Conservation (phyloP, 164 flowering plant genomes). For the Piper betle region DNA sequence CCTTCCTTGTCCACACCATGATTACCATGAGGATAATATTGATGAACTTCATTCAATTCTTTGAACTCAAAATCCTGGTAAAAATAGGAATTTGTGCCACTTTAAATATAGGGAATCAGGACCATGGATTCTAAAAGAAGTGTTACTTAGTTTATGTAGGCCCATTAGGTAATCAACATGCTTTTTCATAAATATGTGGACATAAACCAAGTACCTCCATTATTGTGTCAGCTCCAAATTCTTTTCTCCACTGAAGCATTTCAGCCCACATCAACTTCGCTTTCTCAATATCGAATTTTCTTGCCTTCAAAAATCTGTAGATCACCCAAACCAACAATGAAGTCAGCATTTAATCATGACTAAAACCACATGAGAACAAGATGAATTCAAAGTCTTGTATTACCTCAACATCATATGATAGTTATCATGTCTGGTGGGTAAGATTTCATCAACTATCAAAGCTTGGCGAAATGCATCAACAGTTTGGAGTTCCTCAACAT, state of each 20-base stretch:
- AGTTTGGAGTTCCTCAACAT: constrained; percentile 75
- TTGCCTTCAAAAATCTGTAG: constrained; percentile 67
- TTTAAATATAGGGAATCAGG: background rate
- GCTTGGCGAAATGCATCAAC: constrained; percentile 92
- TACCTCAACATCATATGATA: constrained; percentile 86
- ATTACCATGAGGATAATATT: constrained; percentile 66
- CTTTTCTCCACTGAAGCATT: constrained; percentile 82
- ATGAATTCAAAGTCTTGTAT: background rate
- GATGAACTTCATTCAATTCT: constrained; percentile 50
- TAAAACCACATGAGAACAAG: background rate
- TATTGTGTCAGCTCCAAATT: constrained; percentile 62
- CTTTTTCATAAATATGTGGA: background rate
- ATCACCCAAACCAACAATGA: background rate
- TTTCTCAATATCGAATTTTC: constrained; percentile 64
- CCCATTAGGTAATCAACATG: background rate
- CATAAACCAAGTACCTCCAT: constrained; percentile 31
- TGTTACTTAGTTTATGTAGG: background rate
- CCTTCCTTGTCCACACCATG: constrained; percentile 81
- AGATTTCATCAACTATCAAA: constrained; percentile 75
- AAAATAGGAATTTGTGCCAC: background rate
- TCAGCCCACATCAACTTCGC: constrained; percentile 71
- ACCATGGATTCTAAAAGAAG: background rate
- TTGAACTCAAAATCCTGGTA: constrained; percentile 57
- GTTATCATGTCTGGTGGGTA: constrained; percentile 83
- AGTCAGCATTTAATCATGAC: background rate